These are phyloP conservation scores for Pichia sp. DNA, from an alignment of 1,139 yeast genomes.

Conservation along the genomic window DNA sequence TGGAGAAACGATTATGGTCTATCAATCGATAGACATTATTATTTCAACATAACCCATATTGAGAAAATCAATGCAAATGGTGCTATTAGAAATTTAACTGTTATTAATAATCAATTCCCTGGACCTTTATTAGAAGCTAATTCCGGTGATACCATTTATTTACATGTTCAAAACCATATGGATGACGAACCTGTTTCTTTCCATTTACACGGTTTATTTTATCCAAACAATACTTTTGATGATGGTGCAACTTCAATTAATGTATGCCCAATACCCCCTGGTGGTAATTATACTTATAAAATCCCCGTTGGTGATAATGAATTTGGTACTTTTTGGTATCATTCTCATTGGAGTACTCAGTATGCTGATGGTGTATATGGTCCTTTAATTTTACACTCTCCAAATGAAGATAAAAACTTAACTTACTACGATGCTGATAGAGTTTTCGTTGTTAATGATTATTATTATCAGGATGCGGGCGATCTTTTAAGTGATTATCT, in stretches of 20 bases:
- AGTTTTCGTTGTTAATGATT: slow-evolving; percentile 16
- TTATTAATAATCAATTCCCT: slow-evolving; percentile 35
- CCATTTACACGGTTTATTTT: slow-evolving; percentile 45
- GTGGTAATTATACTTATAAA: slow-evolving; percentile 34
- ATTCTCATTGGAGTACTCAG: slow-evolving; percentile 44
- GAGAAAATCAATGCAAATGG: slow-evolving; percentile 11
- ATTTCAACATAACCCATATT: slow-evolving; percentile 11
- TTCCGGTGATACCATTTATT: slow-evolving; percentile 34
- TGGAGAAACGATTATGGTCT: slow-evolving; percentile 13
- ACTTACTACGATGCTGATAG: slow-evolving; percentile 29
- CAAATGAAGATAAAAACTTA: slow-evolving; percentile 16
- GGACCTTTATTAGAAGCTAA: slow-evolving; percentile 35
- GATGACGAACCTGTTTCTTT: slow-evolving; percentile 32
- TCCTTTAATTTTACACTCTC: slow-evolving; percentile 27
- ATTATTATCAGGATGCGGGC: slow-evolving; percentile 17
- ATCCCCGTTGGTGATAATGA: slow-evolving; percentile 34
- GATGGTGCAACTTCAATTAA: slow-evolving; percentile 43
- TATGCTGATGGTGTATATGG: slow-evolving; percentile 46
- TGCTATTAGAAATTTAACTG: slow-evolving; percentile 28
- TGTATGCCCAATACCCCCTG: slow-evolving; percentile 36
- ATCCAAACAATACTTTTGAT: slow-evolving; percentile 34
- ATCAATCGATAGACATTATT: slow-evolving; percentile 15
- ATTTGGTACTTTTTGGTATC: slow-evolving; percentile 47
- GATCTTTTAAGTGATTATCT: slow-evolving; percentile 14
- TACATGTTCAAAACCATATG: slow-evolving; percentile 28